A percentile compares a stretch with the other conserved stretches of the same genome.
These are phyloP conservation scores for Periconia macrospinosa DNA, from an alignment of 2,329 filamentous ascomycete genomes.

Conservation along the genomic window DNA sequence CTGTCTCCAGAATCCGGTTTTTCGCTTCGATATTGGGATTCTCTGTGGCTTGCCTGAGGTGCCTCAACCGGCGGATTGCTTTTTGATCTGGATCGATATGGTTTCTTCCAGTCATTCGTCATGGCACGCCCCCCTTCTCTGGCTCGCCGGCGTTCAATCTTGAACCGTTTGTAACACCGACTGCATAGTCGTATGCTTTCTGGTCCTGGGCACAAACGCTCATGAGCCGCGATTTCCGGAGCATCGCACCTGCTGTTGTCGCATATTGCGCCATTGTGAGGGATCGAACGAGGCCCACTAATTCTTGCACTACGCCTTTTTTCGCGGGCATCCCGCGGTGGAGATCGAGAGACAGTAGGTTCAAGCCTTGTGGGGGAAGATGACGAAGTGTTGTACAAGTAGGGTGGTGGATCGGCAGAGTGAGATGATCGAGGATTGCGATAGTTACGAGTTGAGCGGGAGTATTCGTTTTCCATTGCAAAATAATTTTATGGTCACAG, in stretches of 20 bases:
- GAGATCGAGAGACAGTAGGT: constrained; percentile 3
- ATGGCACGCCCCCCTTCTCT: constrained; percentile 9
- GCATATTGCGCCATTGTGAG: constrained; percentile 11
- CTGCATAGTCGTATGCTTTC: constrained; percentile 9
- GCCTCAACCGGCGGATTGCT: background rate
- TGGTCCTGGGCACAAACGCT: constrained; percentile 12
- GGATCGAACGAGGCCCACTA: constrained; percentile 7
- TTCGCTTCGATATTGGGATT: background rate
- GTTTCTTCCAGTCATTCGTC: constrained; percentile 12
- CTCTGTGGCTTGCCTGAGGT: constrained; percentile 1
- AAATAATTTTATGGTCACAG: background rate
- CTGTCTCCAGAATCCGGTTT: background rate
- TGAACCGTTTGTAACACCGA: constrained; percentile 16
- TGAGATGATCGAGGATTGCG: constrained; percentile 1
- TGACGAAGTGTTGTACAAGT: constrained; percentile 1
- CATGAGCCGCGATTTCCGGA: constrained; percentile 9
- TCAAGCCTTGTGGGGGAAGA: constrained; percentile 5
- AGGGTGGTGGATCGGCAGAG: constrained; percentile 3
- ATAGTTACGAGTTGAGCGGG: background rate
- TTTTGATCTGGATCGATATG: constrained; percentile 5
- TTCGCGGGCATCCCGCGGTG: constrained; percentile 1
- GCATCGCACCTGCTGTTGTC: constrained; percentile 11
- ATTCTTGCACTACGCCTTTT: constrained; percentile 8
- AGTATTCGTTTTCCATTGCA: background rate
- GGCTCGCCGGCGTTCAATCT: constrained; percentile 14